These are phyloP conservation scores for Zymoseptoria tritici DNA, from an alignment of 2,329 filamentous ascomycete genomes.

Conservation along the genomic window DNA sequence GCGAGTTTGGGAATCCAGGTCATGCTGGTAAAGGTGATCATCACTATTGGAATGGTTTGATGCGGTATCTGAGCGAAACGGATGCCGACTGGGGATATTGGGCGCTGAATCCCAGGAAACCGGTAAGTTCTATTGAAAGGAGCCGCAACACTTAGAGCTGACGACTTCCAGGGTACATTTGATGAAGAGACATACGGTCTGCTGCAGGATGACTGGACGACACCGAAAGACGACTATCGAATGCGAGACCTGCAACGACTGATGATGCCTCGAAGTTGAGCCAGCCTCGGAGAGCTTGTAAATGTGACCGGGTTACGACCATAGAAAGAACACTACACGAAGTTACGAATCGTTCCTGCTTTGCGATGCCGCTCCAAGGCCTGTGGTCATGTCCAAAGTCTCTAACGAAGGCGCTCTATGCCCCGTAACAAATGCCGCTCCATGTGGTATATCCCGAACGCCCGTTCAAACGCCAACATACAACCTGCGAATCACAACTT, in stretches of 20 bases:
- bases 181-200: slow-evolving; percentile 55
- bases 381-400: not conserved
- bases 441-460: not conserved
- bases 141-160: too few species aligned
- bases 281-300: not conserved
- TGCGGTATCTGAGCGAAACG: slow-evolving; percentile 56
- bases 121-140: slow-evolving; percentile 39
- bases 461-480: not conserved
- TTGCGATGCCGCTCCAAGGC: not conserved
- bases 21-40: slow-evolving; percentile 48
- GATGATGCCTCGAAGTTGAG: slow-evolving; percentile 11
- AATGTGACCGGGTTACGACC: not conserved
- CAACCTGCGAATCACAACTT: not conserved
- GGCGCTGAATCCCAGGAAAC: slow-evolving; percentile 61
- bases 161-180: not conserved
- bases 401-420: not conserved
- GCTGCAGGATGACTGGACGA: slow-evolving; percentile 57
- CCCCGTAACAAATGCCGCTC: not conserved
- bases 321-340: not conserved
- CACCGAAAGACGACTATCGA: slow-evolving; percentile 28
- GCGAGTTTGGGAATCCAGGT: slow-evolving; percentile 56
- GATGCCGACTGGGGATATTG: slow-evolving; percentile 50
- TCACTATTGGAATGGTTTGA: slow-evolving; percentile 59
- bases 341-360: not conserved
- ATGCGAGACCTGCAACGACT: slow-evolving; percentile 18